Evolutionary conservation across 2,329 filamentous ascomycete species (phyloP), one percentile per base, ranked within the genome.

Genomic region (Taxawa tesnikishii): DNA sequence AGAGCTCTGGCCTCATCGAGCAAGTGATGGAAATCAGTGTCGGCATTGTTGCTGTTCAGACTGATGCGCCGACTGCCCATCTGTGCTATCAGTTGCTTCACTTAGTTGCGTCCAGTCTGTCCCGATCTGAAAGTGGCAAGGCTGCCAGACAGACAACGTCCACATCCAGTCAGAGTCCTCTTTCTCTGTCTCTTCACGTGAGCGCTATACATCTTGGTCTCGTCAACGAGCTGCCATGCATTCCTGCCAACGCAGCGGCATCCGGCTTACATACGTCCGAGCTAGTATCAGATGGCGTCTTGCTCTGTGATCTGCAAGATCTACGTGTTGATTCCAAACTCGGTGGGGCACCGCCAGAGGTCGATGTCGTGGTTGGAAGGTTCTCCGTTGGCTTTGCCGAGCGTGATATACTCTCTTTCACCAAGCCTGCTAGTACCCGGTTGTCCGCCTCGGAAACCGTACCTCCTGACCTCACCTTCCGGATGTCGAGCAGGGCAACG

Each of bases 31-130:
- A 34, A 13, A 21, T 47, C 14, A 15, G 29, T 4, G 15, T 45
- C 21, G 45, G 43, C 13, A 35, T 27, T 15, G 29, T 45, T 6
- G 24, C 24, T 8, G 24, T 36, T 3, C 38, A 45, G 17, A 13
- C 42, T 15, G 46, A 50, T 30, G 9, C 45, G 10, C 24, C 42
- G 12, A 42, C 38, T 8, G 36, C 35, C n/a, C 36, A 42, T 11
- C 18, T 47, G 6, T 33, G 46, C 4, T 39, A 46, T 26, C 27
- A 28, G 12, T 26, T 34, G 16, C 31, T 23, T 23, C 19, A 23
- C 8, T n/a, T 23, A 8, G n/a, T n/a, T n/a, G n/a, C n/a, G n/a
- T n/a, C n/a, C n/a, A n/a, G n/a, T n/a, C n/a, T n/a, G n/a, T n/a
- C n/a, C n/a, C n/a, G n/a, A n/a, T n/a, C n/a, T n/a, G n/a, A n/a